Evolutionary conservation across 176 grass and related monocot species (phyloP).

Genomic region (Eragrostis nindensis): DNA sequence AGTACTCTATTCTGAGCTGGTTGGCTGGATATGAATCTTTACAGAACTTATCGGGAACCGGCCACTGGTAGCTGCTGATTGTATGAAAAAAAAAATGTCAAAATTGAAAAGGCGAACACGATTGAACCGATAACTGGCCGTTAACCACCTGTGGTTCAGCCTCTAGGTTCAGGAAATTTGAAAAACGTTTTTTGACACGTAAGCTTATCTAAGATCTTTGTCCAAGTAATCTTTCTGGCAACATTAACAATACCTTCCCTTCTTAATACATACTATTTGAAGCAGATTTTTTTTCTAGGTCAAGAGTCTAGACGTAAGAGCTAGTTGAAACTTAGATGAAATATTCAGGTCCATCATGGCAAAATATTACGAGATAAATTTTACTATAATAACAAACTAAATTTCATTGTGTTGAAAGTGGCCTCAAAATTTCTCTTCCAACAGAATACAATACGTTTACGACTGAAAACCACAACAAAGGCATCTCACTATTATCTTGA

Average conservation of each 20-base stretch:
- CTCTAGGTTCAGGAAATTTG: neutral
- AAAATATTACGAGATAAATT: neutral
- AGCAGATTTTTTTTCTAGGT: conserved; percentile 1
- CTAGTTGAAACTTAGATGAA: neutral
- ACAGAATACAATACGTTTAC: neutral
- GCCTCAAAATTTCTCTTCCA: neutral
- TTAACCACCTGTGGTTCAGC: neutral
- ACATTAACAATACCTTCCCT: conserved; percentile 3
- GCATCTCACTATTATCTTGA: conserved; percentile 2
- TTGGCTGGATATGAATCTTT: neutral
- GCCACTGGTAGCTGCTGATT: neutral
- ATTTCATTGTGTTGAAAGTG: neutral
- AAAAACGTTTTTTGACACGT: neutral
- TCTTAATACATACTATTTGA: neutral
- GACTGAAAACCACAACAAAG: neutral
- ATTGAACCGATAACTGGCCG: neutral
- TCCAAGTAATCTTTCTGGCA: neutral
- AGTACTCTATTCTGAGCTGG: neutral
- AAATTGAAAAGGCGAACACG: neutral
- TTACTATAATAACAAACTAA: neutral
- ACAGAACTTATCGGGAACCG: neutral
- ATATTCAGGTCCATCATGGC: neutral
- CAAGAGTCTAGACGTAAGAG: neutral
- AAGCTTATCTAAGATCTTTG: conserved; percentile 25
- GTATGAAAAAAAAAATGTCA: neutral